Evolutionary conservation across 768 basidiomycete species (phyloP).

Genomic region (Suillus paluster): DNA sequence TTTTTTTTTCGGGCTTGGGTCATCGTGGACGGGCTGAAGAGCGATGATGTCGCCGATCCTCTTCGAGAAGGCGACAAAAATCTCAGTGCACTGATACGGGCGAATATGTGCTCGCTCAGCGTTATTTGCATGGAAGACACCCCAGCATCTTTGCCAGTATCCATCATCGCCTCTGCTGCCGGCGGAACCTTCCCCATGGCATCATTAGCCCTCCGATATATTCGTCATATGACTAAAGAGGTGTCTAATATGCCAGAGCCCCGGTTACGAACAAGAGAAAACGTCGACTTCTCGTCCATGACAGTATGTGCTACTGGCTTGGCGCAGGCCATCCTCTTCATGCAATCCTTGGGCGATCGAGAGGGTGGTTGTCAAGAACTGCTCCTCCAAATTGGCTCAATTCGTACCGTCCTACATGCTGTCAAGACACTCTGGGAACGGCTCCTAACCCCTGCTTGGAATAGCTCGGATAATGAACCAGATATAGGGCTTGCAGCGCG

Average conservation of each 20-base stretch:
- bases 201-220: slow-evolving; percentile 9
- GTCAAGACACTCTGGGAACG: slow-evolving; percentile 1
- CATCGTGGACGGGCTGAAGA: slow-evolving; percentile 2
- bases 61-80: slow-evolving; percentile 7
- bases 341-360: slow-evolving; percentile 3
- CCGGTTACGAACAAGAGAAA: not conserved
- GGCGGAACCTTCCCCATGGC: slow-evolving; percentile 10
- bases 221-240: slow-evolving; percentile 11
- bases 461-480: slow-evolving; percentile 8
- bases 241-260: slow-evolving; percentile 8
- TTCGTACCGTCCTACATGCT: slow-evolving; percentile 9
- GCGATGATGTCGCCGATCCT: not conserved
- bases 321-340: slow-evolving; percentile 9
- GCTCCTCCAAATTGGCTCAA: slow-evolving; percentile 5
- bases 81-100: slow-evolving; percentile 6
- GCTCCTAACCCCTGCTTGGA: slow-evolving; percentile 5
- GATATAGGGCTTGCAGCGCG: slow-evolving; percentile 7
- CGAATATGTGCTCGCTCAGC: slow-evolving; percentile 8
- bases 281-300: slow-evolving; percentile 6
- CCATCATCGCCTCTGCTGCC: slow-evolving; percentile 3
- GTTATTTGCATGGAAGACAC: slow-evolving; percentile 9
- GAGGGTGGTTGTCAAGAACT: slow-evolving; percentile 3
- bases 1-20: slow-evolving; percentile 10
- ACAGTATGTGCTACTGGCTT: slow-evolving; percentile 8
- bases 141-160: not conserved